phyloP scores from a whole-genome alignment of 805 yeast species.

The Candida andamanensis region DNA sequence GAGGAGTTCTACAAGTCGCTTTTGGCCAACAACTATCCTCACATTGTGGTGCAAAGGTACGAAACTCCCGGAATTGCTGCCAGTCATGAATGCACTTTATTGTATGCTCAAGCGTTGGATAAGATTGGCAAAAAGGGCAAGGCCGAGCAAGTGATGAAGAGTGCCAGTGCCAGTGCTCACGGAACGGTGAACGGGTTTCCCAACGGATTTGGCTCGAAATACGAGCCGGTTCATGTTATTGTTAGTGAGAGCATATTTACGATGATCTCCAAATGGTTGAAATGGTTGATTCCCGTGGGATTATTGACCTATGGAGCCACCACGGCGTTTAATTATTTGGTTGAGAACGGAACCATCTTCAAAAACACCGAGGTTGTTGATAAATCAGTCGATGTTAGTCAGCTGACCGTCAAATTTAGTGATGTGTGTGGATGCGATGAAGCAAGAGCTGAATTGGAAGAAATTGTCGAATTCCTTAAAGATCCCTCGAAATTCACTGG shows the following conservation, averaged over 20 bases:
- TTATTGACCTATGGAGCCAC: slow-evolving; percentile 76
- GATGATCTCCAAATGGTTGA: slow-evolving; percentile 77
- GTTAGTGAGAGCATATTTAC: slow-evolving; percentile 81
- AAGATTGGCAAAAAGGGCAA: slow-evolving; percentile 72
- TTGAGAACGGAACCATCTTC: slow-evolving; percentile 79
- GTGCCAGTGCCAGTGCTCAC: slow-evolving; percentile 23
- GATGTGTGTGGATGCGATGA: slow-evolving; percentile 99
- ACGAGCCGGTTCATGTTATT: slow-evolving; percentile 90
- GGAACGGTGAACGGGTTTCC: slow-evolving; percentile 14
- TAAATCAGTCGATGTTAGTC: slow-evolving; percentile 76
- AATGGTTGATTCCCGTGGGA: slow-evolving; percentile 82
- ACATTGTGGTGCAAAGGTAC: slow-evolving; percentile 87
- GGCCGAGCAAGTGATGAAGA: slow-evolving; percentile 54
- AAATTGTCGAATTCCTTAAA: slow-evolving; percentile 93
- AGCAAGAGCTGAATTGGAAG: slow-evolving; percentile 95
- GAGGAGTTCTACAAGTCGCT: slow-evolving; percentile 77
- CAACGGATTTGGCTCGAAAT: slow-evolving; percentile 52
- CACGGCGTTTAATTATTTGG: slow-evolving; percentile 68
- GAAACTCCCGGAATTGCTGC: slow-evolving; percentile 92
- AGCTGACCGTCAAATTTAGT: slow-evolving; percentile 78
- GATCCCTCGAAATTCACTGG: slow-evolving; percentile 97
- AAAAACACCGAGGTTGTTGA: slow-evolving; percentile 69
- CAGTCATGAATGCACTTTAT: slow-evolving; percentile 69
- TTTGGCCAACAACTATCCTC: slow-evolving; percentile 84
- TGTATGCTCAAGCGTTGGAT: slow-evolving; percentile 77